Percentiles rank a stretch among this genome's conserved stretches.
phyloP scores from a whole-genome alignment of 495 filamentous ascomycete species.

The Tuber umbilicatum region DNA sequence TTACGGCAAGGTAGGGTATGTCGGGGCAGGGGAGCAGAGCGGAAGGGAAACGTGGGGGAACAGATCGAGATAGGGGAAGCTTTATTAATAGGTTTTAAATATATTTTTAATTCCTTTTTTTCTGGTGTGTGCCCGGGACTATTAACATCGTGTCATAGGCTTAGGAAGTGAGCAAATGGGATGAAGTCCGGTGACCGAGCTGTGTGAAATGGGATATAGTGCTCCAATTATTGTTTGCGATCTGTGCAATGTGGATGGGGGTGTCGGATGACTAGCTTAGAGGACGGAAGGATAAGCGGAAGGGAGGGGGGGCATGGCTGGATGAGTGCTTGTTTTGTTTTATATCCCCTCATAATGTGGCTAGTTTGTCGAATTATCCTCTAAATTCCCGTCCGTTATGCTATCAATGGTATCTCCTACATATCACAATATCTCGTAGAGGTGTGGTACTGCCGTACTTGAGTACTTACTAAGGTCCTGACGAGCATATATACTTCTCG shows the following conservation, averaged over 20 bases:
- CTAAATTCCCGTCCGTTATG: neutral
- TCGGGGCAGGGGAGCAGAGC: constrained; percentile 2
- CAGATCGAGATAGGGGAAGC: neutral
- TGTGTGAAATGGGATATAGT: neutral
- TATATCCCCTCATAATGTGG: neutral
- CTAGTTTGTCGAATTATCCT: neutral
- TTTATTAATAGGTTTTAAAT: constrained; percentile 5
- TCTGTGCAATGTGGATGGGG: neutral
- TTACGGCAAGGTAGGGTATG: neutral
- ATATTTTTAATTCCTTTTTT: constrained; percentile 9
- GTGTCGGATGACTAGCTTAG: neutral
- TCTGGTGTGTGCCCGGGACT: neutral
- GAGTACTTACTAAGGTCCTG: neutral
- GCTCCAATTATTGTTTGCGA: neutral
- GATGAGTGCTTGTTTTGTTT: neutral
- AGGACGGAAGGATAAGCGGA: neutral
- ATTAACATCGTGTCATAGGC: neutral
- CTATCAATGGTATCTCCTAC: neutral
- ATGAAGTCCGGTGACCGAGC: neutral
- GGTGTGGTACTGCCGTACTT: neutral
- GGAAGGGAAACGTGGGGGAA: constrained; percentile 6
- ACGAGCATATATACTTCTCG: neutral
- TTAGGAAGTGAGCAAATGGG: neutral
- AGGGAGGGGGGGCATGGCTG: neutral
- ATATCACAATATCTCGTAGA: neutral